Evolutionary conservation across 352 stramenopile species (phyloP).

Genomic region (Globisporangium polare): DNA sequence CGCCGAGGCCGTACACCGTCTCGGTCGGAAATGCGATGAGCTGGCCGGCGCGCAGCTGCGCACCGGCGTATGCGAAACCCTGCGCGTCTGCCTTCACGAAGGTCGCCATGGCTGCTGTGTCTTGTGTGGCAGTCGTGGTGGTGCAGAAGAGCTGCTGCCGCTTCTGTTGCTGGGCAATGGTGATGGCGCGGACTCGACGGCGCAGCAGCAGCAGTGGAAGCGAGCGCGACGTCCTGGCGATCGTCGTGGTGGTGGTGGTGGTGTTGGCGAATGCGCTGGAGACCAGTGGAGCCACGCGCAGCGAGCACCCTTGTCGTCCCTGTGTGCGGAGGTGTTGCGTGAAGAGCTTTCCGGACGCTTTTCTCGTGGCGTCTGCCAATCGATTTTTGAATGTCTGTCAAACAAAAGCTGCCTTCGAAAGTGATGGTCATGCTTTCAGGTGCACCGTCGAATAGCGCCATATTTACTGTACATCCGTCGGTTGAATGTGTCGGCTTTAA

Average conservation of each 20-base stretch:
- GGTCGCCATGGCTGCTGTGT: conserved; percentile 7
- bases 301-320: background rate
- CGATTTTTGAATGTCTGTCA: background rate
- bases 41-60: conserved; percentile 67
- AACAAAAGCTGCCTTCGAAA: background rate
- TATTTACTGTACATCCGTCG: too few relatives aligned
- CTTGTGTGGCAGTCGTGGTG: background rate
- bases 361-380: conserved; percentile 3
- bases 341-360: background rate
- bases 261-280: background rate
- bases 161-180: background rate
- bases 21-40: conserved; percentile 97
- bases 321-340: background rate
- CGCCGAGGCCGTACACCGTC: conserved; percentile 99
- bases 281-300: conserved; percentile 2
- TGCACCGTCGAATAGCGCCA: too few relatives aligned
- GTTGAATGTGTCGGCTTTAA: too few relatives aligned
- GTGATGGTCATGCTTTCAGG: conserved; percentile 1
- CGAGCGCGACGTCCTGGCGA: background rate
- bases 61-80: conserved; percentile 47
- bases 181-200: background rate
- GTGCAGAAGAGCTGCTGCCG: background rate
- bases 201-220: background rate
- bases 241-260: background rate
- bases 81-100: conserved; percentile 41